A percentile compares a stretch with the other conserved stretches of the same genome.
phyloP scores from a whole-genome alignment of 345 rosid species.

The Ceriops tagal region DNA sequence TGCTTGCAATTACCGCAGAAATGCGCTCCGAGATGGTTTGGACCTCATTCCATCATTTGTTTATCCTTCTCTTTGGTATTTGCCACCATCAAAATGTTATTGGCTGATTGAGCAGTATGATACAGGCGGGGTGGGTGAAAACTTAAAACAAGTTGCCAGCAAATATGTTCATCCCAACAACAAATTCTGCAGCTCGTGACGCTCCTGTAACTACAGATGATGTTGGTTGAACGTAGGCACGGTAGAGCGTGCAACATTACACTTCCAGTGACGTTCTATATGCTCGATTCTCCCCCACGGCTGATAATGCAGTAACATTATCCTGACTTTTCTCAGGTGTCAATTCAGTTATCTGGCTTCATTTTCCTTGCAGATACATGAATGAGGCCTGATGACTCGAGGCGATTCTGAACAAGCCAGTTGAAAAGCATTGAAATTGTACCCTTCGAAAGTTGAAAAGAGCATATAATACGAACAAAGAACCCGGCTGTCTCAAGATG shows the following conservation, averaged over 20 bases:
- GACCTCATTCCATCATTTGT: conserved; percentile 7
- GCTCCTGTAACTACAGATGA: conserved; percentile 68
- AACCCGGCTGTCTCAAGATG: too few species aligned
- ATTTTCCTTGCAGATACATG: conserved; percentile 55
- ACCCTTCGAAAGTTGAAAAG: conserved; percentile 17
- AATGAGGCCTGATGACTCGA: conserved; percentile 67
- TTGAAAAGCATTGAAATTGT: conserved; percentile 69
- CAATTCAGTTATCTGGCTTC: conserved; percentile 3
- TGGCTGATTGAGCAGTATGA: conserved; percentile 5
- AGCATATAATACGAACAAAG: too few species aligned
- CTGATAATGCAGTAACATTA: not conserved
- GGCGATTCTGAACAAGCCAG: conserved; percentile 82
- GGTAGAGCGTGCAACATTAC: too few species aligned
- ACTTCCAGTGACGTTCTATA: too few species aligned
- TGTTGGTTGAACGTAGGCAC: conserved; percentile 27
- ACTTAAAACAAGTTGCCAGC: conserved; percentile 60
- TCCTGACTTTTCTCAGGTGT: not conserved
- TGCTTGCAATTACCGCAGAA: conserved; percentile 71
- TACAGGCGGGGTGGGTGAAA: conserved; percentile 61
- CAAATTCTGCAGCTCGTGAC: conserved; percentile 79
- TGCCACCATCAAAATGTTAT: not conserved
- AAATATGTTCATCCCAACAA: conserved; percentile 52
- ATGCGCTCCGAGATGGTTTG: conserved; percentile 74
- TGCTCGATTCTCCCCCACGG: not conserved
- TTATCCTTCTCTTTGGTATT: not conserved